phyloP scores from a whole-genome alignment of 2,329 filamentous ascomycete species.

The Ampelomyces quisqualis region DNA sequence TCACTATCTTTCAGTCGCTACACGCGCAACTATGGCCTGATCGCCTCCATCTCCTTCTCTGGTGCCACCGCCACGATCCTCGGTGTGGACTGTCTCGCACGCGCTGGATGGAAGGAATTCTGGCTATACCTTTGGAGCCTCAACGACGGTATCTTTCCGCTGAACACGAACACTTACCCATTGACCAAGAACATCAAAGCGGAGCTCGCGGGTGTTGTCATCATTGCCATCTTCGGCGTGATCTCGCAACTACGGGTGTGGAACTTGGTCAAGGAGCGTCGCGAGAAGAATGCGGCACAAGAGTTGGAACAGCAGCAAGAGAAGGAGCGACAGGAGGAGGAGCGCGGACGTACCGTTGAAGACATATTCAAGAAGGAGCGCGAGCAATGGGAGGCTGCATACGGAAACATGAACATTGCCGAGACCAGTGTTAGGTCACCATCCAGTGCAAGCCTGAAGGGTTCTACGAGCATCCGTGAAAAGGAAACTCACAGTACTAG shows the following conservation, averaged over 20 bases:
- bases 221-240: constrained; percentile 73
- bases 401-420: constrained; percentile 60
- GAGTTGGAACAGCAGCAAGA: constrained; percentile 57
- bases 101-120: constrained; percentile 91
- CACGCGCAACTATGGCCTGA: constrained; percentile 76
- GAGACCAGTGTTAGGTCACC: constrained; percentile 56
- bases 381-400: constrained; percentile 73
- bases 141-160: constrained; percentile 75
- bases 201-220: constrained; percentile 74
- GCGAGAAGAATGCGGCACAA: constrained; percentile 49
- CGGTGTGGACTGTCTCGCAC: constrained; percentile 87
- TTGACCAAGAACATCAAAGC: constrained; percentile 83
- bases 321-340: constrained; percentile 66
- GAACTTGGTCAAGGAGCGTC: constrained; percentile 67
- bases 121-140: constrained; percentile 91
- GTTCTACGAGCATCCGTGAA: constrained; percentile 36
- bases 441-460: constrained; percentile 39
- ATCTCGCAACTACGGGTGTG: constrained; percentile 85
- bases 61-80: constrained; percentile 78
- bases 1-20: constrained; percentile 70
- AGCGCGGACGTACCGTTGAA: constrained; percentile 67
- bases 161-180: constrained; percentile 75
- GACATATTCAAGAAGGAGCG: constrained; percentile 62
- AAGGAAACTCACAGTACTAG: constrained; percentile 47
- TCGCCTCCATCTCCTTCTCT: constrained; percentile 73